These are phyloP conservation scores for Eragrostis curvula DNA, from an alignment of 176 grass and related monocot genomes.

Conservation along the genomic window DNA sequence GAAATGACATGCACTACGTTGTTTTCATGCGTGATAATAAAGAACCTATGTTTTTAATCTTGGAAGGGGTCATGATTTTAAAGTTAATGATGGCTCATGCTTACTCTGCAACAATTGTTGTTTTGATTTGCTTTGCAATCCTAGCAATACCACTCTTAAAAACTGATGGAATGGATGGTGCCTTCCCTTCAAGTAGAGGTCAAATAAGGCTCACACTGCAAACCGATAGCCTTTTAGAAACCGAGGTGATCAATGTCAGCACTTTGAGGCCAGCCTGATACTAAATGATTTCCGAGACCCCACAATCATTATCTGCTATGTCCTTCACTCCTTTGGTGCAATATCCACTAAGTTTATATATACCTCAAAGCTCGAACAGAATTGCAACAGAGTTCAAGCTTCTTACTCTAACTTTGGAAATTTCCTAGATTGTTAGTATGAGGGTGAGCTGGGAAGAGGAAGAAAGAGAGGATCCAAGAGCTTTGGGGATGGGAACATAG, in stretches of 20 bases:
- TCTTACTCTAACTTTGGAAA: constrained; percentile 8
- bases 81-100: too few relatives aligned
- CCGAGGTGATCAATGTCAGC: not conserved
- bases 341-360: not conserved
- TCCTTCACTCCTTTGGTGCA: not conserved
- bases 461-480: constrained; percentile 12
- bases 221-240: not conserved
- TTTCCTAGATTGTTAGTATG: not conserved
- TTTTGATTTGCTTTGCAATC: too few relatives aligned
- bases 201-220: not conserved
- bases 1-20: too few relatives aligned
- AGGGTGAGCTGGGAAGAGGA: constrained; percentile 12
- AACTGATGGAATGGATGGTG: too few relatives aligned
- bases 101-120: too few relatives aligned
- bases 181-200: too few relatives aligned
- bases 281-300: not conserved
- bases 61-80: too few relatives aligned
- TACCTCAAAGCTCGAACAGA: not conserved
- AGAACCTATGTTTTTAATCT: too few relatives aligned
- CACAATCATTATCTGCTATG: not conserved
- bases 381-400: not conserved
- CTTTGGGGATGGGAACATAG: not conserved
- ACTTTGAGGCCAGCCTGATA: not conserved
- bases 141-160: too few relatives aligned
- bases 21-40: too few relatives aligned